phyloP scores from a whole-genome alignment of 208 protist species.

The Leishmania martiniquensis region DNA sequence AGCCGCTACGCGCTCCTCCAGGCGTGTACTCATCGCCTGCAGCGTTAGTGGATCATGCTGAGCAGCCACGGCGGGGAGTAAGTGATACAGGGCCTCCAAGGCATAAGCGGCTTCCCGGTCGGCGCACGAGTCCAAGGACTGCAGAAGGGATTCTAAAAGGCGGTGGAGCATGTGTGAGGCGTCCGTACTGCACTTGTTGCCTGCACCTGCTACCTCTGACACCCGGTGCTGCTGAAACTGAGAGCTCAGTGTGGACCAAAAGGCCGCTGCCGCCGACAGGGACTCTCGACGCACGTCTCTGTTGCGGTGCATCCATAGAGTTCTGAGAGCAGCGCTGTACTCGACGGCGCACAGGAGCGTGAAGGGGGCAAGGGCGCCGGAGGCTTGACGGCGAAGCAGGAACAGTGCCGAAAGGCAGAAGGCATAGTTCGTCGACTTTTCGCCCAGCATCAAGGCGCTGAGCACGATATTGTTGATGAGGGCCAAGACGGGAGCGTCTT shows the following conservation, averaged over 20 bases:
- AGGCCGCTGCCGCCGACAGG: constrained; percentile 38
- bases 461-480: constrained; percentile 49
- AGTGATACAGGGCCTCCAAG: constrained; percentile 17
- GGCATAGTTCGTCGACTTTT: constrained; percentile 32
- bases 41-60: not conserved
- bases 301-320: constrained; percentile 62
- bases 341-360: constrained; percentile 28
- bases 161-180: not conserved
- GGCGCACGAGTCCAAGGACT: not conserved
- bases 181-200: not conserved
- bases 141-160: not conserved
- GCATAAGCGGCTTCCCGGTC: constrained; percentile 1
- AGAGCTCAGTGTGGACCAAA: constrained; percentile 39
- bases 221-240: constrained; percentile 6
- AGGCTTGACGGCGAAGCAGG: constrained; percentile 35
- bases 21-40: not conserved
- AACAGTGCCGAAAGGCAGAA: constrained; percentile 47
- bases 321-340: constrained; percentile 24
- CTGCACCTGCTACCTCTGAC: not conserved
- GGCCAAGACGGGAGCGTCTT: constrained; percentile 9
- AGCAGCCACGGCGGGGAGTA: constrained; percentile 7
- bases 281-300: constrained; percentile 47
- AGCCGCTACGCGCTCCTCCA: constrained; percentile 10
- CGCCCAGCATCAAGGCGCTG: constrained; percentile 34
- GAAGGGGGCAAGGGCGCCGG: constrained; percentile 32